Percentiles rank a stretch among this genome's conserved stretches.
phyloP scores from a whole-genome alignment of 257 asterid species.

The Mitragyna speciosa region DNA sequence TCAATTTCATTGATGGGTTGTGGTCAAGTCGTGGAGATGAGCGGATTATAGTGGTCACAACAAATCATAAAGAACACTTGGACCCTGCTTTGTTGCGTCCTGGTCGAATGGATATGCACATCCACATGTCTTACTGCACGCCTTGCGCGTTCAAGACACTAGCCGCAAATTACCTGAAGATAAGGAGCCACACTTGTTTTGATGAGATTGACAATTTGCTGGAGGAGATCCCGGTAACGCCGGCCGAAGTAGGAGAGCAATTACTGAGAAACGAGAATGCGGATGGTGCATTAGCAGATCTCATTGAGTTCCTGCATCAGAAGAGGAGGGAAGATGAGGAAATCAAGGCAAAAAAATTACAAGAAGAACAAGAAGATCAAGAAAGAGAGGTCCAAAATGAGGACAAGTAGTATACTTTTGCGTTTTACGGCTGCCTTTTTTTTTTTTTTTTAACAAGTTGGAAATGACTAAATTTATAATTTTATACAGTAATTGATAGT shows the following conservation, averaged over 20 bases:
- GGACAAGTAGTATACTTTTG: background rate
- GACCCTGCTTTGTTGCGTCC: constrained; percentile 44
- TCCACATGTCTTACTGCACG: constrained; percentile 44
- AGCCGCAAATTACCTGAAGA: constrained; percentile 31
- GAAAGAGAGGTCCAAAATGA: constrained; percentile 3
- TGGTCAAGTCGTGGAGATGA: constrained; percentile 57
- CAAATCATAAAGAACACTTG: constrained; percentile 36
- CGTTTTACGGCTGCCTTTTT: too few relatives aligned
- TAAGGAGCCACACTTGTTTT: constrained; percentile 17
- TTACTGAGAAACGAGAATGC: constrained; percentile 34
- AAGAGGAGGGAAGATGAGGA: constrained; percentile 29
- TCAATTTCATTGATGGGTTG: constrained; percentile 50
- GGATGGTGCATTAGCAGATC: constrained; percentile 23
- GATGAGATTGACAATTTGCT: constrained; percentile 17
- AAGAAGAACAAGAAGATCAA: constrained; percentile 6
- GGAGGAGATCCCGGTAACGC: constrained; percentile 30
- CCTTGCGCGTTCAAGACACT: constrained; percentile 37
- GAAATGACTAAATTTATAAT: too few relatives aligned
- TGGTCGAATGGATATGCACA: constrained; percentile 48
- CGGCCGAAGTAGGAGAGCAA: constrained; percentile 46
- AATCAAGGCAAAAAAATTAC: constrained; percentile 6
- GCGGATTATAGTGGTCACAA: constrained; percentile 43
- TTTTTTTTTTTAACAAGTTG: background rate
- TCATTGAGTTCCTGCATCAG: constrained; percentile 24
- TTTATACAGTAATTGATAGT: background rate